Conservation (phyloP, 805 yeast species). For the Ogataea parapolymorpha region DNA sequence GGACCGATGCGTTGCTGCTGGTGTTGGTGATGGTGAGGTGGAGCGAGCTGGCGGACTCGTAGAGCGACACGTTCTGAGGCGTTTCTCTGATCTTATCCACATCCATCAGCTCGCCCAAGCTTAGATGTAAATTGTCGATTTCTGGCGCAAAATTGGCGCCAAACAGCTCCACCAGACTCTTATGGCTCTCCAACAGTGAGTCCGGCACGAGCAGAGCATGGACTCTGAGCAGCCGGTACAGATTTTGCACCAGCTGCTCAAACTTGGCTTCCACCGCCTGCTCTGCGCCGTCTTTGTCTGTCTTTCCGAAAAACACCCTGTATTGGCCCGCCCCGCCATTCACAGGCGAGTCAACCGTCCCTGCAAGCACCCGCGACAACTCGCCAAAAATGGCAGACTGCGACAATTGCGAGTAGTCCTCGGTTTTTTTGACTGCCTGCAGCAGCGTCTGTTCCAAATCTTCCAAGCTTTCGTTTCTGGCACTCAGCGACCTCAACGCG, state of each 20-base stretch:
- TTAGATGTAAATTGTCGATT: conserved; percentile 41
- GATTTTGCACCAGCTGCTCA: conserved; percentile 61
- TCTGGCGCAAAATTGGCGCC: conserved; percentile 66
- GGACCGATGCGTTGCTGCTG: conserved; percentile 13
- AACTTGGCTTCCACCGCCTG: conserved; percentile 47
- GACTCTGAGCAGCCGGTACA: conserved; percentile 61
- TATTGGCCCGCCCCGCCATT: conserved; percentile 91
- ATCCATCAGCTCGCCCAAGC: conserved; percentile 22
- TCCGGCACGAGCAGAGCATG: conserved; percentile 65
- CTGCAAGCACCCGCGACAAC: conserved; percentile 67
- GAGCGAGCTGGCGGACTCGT: conserved; percentile 1
- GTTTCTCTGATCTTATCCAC: conserved; percentile 13
- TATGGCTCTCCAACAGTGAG: conserved; percentile 59
- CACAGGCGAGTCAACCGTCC: conserved; percentile 89
- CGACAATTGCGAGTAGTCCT: conserved; percentile 24
- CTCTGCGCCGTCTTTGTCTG: conserved; percentile 17
- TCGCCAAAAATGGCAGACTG: conserved; percentile 50
- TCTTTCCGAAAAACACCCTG: conserved; percentile 57
- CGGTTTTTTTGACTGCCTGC: conserved; percentile 39
- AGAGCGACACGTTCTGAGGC: background rate
- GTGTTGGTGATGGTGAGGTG: conserved; percentile 9
- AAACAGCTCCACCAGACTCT: conserved; percentile 60
- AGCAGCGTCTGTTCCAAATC: conserved; percentile 61
- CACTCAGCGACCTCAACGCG: conserved; percentile 64
- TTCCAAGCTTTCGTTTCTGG: conserved; percentile 69